These are phyloP conservation scores for Solanum infundibuliforme DNA, from an alignment of 257 asterid genomes.

Conservation along the genomic window DNA sequence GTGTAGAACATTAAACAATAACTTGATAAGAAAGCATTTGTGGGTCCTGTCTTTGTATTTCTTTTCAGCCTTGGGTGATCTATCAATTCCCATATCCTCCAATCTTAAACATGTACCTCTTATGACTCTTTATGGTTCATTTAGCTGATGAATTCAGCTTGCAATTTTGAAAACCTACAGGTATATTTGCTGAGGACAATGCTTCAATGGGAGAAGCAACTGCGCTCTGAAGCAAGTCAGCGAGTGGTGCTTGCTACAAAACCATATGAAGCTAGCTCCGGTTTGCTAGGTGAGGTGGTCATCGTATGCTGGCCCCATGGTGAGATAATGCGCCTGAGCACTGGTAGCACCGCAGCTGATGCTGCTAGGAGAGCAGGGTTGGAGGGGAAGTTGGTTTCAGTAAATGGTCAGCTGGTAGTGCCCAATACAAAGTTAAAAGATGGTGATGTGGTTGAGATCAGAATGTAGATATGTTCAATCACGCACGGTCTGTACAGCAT, in stretches of 20 bases:
- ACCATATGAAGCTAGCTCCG: constrained; percentile 13
- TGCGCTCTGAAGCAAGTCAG: constrained; percentile 66
- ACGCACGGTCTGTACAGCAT: not conserved
- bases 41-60: not conserved
- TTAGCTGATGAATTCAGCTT: not conserved
- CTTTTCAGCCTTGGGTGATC: not conserved
- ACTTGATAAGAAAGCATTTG: not conserved
- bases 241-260: constrained; percentile 11
- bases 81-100: not conserved
- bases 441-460: constrained; percentile 92
- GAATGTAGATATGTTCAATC: constrained; percentile 25
- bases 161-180: constrained; percentile 18
- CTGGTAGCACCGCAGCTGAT: constrained; percentile 98
- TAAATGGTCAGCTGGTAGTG: constrained; percentile 77
- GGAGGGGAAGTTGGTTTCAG: constrained; percentile 74
- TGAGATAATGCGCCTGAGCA: constrained; percentile 72
- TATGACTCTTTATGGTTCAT: not conserved
- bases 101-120: not conserved
- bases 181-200: constrained; percentile 76
- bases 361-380: constrained; percentile 78
- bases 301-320: constrained; percentile 92
- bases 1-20: not conserved
- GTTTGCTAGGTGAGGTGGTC: constrained; percentile 66
- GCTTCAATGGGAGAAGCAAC: constrained; percentile 98
- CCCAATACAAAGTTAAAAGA: constrained; percentile 81